Evolutionary conservation across 768 basidiomycete genomes (phyloP), one percentile per base, ranked within the genome.

Genomic region (Boletellus ananiceps): DNA sequence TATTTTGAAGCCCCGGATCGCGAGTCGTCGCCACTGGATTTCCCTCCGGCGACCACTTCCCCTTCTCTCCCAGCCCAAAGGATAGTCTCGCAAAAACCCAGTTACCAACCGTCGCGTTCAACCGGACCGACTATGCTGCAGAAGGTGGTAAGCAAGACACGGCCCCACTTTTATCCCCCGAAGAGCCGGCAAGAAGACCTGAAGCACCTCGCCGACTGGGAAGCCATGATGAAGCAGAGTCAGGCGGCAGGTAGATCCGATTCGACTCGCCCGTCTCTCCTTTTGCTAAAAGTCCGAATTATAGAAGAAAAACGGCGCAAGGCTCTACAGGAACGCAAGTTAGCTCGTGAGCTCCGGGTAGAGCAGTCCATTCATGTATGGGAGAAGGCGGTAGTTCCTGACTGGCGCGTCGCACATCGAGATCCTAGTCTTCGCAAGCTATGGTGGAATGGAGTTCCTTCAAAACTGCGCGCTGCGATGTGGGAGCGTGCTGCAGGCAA

Each of bases 401-500:
- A 94, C 64, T 94, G 90, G 89, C 81, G 77, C 42, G 75, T 79
- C 19, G 86, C 91, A 7, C 63, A 82, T 62, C 81, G 77, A 57
- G 82, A 88, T 52, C 73, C 84, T 0, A 67, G 67, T 9, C 69
- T 93, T 45, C 79, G 85, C 29, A 80, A 75, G 60, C 60, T 93
- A 8, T 95, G 92, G 93, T 92, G 91, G 91, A 75, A 75, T 27
- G 93, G 93, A 3, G 88, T 93, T 57, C 93, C 93, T 2, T 78
- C 86, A 0, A 87, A 88, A 61, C 67, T 91, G 47, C 79, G 93
- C 29, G 85, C 87, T 4, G 64, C 75, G 1, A 77, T 94, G 74
- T 95, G 93, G 93, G 82, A 88, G 63, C 76, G 76, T 44, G 89
- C 86, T n/a, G 81, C 86, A 14, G 93, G 93, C 8, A 95, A 95